These are phyloP conservation scores for Periconia sp. DNA, from an alignment of 2,329 filamentous ascomycete species.

Conservation along the genomic window DNA sequence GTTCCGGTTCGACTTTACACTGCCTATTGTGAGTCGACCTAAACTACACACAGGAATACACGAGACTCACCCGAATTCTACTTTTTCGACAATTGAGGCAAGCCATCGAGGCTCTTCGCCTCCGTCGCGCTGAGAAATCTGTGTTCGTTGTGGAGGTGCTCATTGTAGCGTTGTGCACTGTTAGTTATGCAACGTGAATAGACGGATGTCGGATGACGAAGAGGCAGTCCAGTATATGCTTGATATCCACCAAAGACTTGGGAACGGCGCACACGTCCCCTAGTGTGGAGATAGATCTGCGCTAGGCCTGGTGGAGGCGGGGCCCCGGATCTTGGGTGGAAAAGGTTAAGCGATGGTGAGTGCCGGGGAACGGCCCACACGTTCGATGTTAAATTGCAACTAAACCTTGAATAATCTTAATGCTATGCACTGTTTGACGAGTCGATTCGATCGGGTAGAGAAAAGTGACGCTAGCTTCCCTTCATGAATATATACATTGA, in stretches of 20 bases:
- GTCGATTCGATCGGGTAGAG: too few species aligned
- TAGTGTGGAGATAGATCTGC: not conserved
- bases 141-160: not conserved
- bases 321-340: slow-evolving; percentile 6
- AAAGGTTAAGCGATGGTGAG: slow-evolving; percentile 6
- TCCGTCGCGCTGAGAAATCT: not conserved
- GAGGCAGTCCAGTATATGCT: not conserved
- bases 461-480: too few species aligned
- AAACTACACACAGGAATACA: too few species aligned
- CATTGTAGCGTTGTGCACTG: not conserved
- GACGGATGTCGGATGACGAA: not conserved
- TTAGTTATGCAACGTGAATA: not conserved
- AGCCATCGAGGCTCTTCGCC: slow-evolving; percentile 1
- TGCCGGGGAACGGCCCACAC: too few species aligned
- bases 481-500: too few species aligned
- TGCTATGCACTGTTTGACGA: too few species aligned
- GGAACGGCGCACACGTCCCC: not conserved
- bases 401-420: too few species aligned
- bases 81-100: slow-evolving; percentile 3
- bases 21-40: too few species aligned
- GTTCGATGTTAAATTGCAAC: too few species aligned
- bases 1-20: slow-evolving; percentile 59
- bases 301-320: not conserved
- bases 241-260: too few species aligned
- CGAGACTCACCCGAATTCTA: slow-evolving; percentile 31